Conservation (phyloP, 202 grass and related monocot genomes). For the Sporobolus alterniflorus region DNA sequence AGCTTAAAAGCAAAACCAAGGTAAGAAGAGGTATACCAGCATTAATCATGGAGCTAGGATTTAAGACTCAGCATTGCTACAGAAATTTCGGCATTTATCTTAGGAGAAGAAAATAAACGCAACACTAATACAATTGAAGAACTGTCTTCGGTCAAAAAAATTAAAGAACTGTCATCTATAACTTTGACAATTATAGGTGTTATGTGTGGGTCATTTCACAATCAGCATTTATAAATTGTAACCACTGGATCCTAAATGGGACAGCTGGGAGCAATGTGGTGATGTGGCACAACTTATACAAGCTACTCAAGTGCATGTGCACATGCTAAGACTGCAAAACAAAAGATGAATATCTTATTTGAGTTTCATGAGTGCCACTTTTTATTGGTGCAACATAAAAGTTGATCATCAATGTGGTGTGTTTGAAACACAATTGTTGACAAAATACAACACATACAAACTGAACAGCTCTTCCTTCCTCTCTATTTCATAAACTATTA, state of each 20-base stretch:
- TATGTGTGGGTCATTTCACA: neutral
- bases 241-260: neutral
- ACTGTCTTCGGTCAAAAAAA: no score
- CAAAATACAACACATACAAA: no score
- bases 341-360: no score
- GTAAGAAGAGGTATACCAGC: neutral
- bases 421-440: no score
- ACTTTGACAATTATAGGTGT: neutral
- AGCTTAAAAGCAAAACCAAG: slow-evolving; percentile 50
- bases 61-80: neutral
- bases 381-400: no score
- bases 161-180: neutral
- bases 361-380: no score
- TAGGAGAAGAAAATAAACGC: no score
- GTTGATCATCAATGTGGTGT: no score
- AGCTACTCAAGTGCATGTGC: no score
- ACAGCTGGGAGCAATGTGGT: neutral
- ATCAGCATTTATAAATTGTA: neutral
- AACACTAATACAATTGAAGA: neutral
- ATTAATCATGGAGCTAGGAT: slow-evolving; percentile 14
- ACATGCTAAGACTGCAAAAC: no score
- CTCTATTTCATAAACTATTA: neutral
- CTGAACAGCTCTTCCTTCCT: no score
- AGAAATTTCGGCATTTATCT: neutral
- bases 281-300: no score